Percentiles rank a stretch among this genome's conserved stretches.
phyloP scores from a whole-genome alignment of 2,329 filamentous ascomycete species.

The Fusarium tjaetaba region DNA sequence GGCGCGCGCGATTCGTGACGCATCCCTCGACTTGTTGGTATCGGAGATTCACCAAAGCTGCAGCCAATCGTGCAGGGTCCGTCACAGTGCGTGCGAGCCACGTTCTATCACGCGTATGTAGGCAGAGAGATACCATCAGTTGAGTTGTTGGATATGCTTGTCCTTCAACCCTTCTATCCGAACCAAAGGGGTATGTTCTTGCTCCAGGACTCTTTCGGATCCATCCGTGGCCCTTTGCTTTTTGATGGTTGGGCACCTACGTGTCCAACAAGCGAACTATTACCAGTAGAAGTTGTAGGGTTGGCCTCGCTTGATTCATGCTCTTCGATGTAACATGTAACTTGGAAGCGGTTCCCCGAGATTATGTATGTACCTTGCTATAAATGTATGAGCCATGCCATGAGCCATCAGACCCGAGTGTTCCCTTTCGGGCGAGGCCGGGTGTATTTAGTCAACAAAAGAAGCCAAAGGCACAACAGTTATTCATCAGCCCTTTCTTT shows the following conservation, averaged over 20 bases:
- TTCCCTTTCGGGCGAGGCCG: conserved; percentile 32
- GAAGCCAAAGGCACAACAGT: conserved; percentile 10
- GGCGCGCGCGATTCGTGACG: conserved; percentile 37
- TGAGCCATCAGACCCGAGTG: conserved; percentile 20
- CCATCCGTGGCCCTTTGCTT: background rate
- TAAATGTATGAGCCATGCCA: conserved; percentile 2
- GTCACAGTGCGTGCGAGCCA: conserved; percentile 34
- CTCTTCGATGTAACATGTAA: conserved; percentile 22
- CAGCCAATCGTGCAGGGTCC: conserved; percentile 34
- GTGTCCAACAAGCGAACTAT: conserved; percentile 13
- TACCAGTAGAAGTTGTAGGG: conserved; percentile 12
- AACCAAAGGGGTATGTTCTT: conserved; percentile 11
- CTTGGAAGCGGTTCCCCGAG: conserved; percentile 18
- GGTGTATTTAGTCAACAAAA: conserved; percentile 32
- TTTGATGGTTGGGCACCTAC: conserved; percentile 1
- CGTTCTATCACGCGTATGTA: conserved; percentile 15
- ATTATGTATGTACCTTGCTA: conserved; percentile 22
- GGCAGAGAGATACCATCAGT: background rate
- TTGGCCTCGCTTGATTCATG: conserved; percentile 28
- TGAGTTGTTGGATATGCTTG: conserved; percentile 32
- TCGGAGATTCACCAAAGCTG: conserved; percentile 26
- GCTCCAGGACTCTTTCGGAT: background rate
- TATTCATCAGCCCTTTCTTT: background rate
- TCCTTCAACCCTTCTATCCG: conserved; percentile 39
- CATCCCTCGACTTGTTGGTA: conserved; percentile 40